Evolutionary conservation across 352 stramenopile genomes (phyloP).

Genomic region (Blastocystis sp.): DNA sequence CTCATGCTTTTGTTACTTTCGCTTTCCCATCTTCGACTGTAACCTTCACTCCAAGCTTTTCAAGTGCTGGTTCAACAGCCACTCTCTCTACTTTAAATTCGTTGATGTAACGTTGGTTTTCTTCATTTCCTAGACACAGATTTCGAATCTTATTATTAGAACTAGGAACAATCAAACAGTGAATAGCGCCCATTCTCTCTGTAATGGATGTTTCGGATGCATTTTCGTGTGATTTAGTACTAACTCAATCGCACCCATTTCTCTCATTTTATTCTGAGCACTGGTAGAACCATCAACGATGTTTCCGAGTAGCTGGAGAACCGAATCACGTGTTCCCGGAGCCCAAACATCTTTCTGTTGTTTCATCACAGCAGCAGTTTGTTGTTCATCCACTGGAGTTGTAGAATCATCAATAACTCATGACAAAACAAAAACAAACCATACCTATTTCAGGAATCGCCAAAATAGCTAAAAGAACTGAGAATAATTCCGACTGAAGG

Average conservation of each 20-base stretch:
- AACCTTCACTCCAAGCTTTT: constrained; percentile 22
- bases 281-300: not conserved
- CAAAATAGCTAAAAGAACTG: not conserved
- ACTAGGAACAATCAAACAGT: not conserved
- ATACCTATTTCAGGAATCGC: constrained; percentile 2
- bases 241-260: constrained; percentile 1
- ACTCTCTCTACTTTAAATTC: constrained; percentile 29
- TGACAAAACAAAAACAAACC: too few species aligned
- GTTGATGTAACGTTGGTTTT: constrained; percentile 41
- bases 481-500: not conserved
- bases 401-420: not conserved
- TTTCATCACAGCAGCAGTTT: not conserved
- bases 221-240: constrained; percentile 55
- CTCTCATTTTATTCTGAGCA: constrained; percentile 8
- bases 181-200: constrained; percentile 43
- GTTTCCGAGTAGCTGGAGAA: constrained; percentile 24
- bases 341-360: constrained; percentile 27
- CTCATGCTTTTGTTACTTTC: not conserved
- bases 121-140: constrained; percentile 21
- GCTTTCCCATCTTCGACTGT: not conserved
- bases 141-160: constrained; percentile 16
- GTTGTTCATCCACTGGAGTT: not conserved
- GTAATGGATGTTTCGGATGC: constrained; percentile 36
- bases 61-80: not conserved
- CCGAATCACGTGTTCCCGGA: not conserved